Base-by-base conservation (phyloP, 1,139 yeast species). In the Diutina mesorugosa region DNA sequence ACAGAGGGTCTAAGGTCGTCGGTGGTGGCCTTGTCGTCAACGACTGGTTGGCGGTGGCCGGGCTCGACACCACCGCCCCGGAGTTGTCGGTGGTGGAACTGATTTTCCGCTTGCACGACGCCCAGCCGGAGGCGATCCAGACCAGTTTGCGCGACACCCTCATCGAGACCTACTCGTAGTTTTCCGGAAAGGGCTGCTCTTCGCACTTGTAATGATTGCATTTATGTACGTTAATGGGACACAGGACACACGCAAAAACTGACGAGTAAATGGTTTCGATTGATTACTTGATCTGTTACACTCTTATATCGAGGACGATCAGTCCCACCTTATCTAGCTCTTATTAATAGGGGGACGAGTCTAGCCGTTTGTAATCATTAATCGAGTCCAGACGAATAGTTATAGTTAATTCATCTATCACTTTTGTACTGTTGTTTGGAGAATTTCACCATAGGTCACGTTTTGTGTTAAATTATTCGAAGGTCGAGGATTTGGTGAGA, bases 11-110 rank as follows among this genome's bases (percentile, higher is more conserved):
- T 30, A 76, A 96, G 10, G 98, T 93, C 56, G 96, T 95, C 61
- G 99, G 99, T 66, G 98, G 98, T 55, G 99, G 99, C 63, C 84
- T 93, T 85, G 98, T 95, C 56, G 99, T 91, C 55, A 95, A 95
- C 69, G 99, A 95, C 76, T 95, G 97, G 96, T 78, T 93, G 62
- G 95, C 98, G 45, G 98, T 95, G 56, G 81, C 97, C 55, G 99
- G 99, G 61, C 80, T 89, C 64, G 99, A 93, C 73, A 93, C 99
- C 59, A 91, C 99, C 61, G 99, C 99, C 55, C 98, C 99, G 55
- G 99, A 95, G 74, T 79, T 95, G 67, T 90, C 96, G 63, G 99
- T 95, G 60, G 82, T 95, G 64, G 99, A 95, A 76, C 87, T 96
- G 68, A 95, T 95, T 64, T 95, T 93, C 82, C 86, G 90, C 73